Base-by-base conservation (phyloP, 306 rosid genomes). In the Prunus salicina region DNA sequence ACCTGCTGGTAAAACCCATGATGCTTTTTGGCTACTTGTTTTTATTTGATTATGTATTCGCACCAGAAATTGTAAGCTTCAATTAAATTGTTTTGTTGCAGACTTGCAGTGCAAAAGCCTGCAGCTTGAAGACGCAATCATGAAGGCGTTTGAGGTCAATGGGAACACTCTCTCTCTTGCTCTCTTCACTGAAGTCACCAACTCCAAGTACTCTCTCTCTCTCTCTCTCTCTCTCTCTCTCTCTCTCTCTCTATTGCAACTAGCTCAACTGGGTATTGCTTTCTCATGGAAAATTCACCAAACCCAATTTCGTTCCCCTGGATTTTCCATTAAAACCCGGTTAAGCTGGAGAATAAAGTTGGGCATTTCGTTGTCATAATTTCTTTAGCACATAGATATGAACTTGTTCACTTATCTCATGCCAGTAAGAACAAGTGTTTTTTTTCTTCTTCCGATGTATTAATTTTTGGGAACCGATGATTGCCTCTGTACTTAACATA, bases 111-210 rank as follows among this genome's bases (percentile, higher is more conserved):
- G 57, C 19, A 16, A 71, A 64, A 69, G 71, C 16, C 47, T 8
- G 72, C 65, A 76, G 74, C 58, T 79, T 75, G 69, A 18, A 67
- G 81, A 69, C 79, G 57, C 79, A 73, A 80, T 80, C 32, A 92
- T 92, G 98, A 90, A 91, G 90, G 57, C 43, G 43, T 87, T 89
- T 72, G 79, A 86, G 32, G 79, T 90, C 75, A 81, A 85, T 68
- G 95, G 90, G 61, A 76, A 62, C 80, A 70, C 90, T 28, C 85
- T 90, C 38, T 82, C 80, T 77, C 84, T 94, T 66, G 82, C 97
- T 6, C 95, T 94, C 64, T 91, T 82, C 87, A 65, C 79, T 53
- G 88, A 90, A 3, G 97, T 94, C 69, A 81, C 95, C 78, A 90
- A 92, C 87, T 88, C 97, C 10, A 89, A 82, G 98, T 94, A 80